phyloP scores from a whole-genome alignment of 148 eudicot species.

The Gaultheria prostrata region DNA sequence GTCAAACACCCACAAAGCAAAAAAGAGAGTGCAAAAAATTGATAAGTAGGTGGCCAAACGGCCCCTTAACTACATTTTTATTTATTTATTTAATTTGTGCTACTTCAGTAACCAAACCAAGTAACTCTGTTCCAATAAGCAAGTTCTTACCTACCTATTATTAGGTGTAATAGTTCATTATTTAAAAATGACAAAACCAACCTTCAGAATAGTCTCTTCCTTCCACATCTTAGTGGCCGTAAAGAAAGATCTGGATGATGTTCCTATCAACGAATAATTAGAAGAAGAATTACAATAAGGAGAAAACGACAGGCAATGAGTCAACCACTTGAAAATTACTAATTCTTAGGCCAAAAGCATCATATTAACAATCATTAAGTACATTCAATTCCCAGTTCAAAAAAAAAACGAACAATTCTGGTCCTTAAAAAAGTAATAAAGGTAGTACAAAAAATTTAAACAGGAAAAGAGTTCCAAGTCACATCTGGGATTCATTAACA shows the following conservation, averaged over 20 bases:
- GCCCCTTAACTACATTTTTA: too few species aligned
- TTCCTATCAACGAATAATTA: conserved; percentile 43
- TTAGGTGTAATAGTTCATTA: neutral
- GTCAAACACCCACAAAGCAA: too few species aligned
- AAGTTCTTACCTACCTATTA: neutral
- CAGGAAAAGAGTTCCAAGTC: neutral
- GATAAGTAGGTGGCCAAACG: too few species aligned
- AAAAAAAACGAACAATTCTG: neutral
- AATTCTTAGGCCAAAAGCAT: neutral
- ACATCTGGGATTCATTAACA: neutral
- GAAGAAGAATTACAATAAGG: neutral
- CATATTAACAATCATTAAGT: neutral
- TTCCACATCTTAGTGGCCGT: conserved; percentile 94
- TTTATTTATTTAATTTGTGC: neutral
- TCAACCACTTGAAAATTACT: neutral
- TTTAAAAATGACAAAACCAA: conserved; percentile 17
- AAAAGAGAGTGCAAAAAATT: too few species aligned
- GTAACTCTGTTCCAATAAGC: neutral
- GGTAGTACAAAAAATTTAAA: neutral
- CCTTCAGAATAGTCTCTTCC: conserved; percentile 81
- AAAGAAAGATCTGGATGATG: conserved; percentile 79
- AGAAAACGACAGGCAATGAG: neutral
- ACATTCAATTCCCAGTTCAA: neutral
- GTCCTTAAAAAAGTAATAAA: neutral
- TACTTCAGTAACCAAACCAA: neutral